phyloP scores from a whole-genome alignment of 495 filamentous ascomycete genomes.

The Entonaema liquescens region DNA sequence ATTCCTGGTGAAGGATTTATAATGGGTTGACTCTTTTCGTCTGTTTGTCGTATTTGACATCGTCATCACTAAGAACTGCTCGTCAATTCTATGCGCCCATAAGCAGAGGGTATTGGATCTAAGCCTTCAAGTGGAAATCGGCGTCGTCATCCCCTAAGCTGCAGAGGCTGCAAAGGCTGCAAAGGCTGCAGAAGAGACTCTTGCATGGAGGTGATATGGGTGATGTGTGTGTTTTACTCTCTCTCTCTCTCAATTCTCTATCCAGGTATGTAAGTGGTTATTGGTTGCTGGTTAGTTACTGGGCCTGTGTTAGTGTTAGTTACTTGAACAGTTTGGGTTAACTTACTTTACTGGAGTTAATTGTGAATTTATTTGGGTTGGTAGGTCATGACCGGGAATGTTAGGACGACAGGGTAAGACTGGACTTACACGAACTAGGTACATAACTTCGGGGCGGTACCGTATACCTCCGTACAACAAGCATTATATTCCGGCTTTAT shows the following conservation, averaged over 20 bases:
- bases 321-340: no score
- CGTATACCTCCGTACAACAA: conserved; percentile 13
- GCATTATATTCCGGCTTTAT: background rate
- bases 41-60: conserved; percentile 34
- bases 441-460: background rate
- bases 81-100: background rate
- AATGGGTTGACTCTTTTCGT: background rate
- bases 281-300: no score
- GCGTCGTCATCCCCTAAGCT: conserved; percentile 35
- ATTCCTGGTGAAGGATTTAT: background rate
- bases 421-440: background rate
- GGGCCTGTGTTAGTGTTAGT: no score
- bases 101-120: conserved; percentile 27
- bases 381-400: no score
- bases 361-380: no score
- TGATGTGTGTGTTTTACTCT: background rate
- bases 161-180: background rate
- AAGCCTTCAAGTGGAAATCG: conserved; percentile 25
- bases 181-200: background rate
- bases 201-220: conserved; percentile 15
- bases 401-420: no score
- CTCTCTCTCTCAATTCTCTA: no score
- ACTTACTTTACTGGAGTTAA: no score
- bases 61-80: conserved; percentile 36
- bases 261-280: background rate